A percentile compares a stretch with the other conserved stretches of the same genome.
Conservation (phyloP, 306 rosid genomes). For the Potentilla sterilis region DNA sequence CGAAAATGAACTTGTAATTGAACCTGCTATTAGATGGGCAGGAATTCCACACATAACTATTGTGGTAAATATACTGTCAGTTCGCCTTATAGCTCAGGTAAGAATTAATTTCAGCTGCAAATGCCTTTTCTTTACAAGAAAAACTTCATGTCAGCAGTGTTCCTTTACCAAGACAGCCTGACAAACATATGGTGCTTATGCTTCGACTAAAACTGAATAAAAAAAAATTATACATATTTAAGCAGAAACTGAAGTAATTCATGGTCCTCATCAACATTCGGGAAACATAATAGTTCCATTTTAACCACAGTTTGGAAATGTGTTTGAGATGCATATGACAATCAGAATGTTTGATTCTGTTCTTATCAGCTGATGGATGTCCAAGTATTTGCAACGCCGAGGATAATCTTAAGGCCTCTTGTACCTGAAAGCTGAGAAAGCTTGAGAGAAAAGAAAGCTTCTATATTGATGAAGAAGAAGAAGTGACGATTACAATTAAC, state of each 20-base stretch:
- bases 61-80: slow-evolving; percentile 20
- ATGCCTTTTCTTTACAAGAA: background rate
- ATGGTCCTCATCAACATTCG: background rate
- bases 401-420: slow-evolving; percentile 31
- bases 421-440: too few species aligned
- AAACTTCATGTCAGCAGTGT: background rate
- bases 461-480: too few species aligned
- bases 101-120: background rate
- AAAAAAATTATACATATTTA: background rate
- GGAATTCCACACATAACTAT: slow-evolving; percentile 36
- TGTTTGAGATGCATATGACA: background rate
- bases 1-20: slow-evolving; percentile 30
- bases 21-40: slow-evolving; percentile 34
- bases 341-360: background rate
- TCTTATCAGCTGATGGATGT: slow-evolving; percentile 28
- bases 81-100: slow-evolving; percentile 18
- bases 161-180: background rate
- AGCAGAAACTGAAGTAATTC: background rate
- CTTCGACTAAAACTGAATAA: background rate
- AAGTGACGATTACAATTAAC: too few species aligned
- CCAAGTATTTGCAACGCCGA: slow-evolving; percentile 29
- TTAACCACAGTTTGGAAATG: background rate
- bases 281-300: background rate
- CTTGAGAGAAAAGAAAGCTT: too few species aligned
- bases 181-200: background rate